Evolutionary conservation across 768 basidiomycete species (phyloP).

Genomic region (Naganishia antarctica): DNA sequence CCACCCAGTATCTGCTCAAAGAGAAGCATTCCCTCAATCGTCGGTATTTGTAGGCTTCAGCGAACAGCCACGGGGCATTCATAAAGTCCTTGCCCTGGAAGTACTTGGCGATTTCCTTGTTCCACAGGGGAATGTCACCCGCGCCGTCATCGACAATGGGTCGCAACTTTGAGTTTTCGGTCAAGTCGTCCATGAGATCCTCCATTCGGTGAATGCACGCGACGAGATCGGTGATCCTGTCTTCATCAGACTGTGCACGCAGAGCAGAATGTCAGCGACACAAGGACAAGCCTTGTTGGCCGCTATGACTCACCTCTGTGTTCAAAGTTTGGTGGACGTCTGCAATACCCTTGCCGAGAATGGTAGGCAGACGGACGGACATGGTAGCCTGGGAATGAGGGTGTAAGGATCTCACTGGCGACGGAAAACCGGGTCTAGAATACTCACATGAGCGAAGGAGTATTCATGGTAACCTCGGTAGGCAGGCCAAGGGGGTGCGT

Average conservation of each 20-base stretch:
- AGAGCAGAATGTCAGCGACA: too few species aligned
- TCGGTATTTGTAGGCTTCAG: slow-evolving; percentile 63
- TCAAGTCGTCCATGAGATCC: slow-evolving; percentile 77
- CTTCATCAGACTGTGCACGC: slow-evolving; percentile 76
- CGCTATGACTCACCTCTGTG: slow-evolving; percentile 50
- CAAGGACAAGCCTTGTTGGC: background rate
- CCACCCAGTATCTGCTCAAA: slow-evolving; percentile 78
- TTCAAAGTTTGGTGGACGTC: slow-evolving; percentile 85
- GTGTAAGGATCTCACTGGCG: background rate
- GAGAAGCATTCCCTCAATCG: slow-evolving; percentile 85
- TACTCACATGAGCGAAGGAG: slow-evolving; percentile 45
- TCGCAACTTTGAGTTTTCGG: slow-evolving; percentile 71
- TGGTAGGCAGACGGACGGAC: slow-evolving; percentile 91
- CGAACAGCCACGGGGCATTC: slow-evolving; percentile 51
- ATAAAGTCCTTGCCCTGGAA: slow-evolving; percentile 65
- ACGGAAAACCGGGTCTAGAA: slow-evolving; percentile 6
- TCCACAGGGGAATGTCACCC: slow-evolving; percentile 90
- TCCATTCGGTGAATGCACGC: slow-evolving; percentile 86
- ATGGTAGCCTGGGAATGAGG: slow-evolving; percentile 73
- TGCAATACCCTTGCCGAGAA: slow-evolving; percentile 90
- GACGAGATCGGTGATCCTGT: slow-evolving; percentile 75
- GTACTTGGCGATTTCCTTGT: slow-evolving; percentile 91
- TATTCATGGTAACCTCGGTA: slow-evolving; percentile 53
- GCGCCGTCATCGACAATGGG: slow-evolving; percentile 87
- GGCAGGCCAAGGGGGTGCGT: slow-evolving; percentile 52